These are phyloP conservation scores for Mortierella sp. DNA, from an alignment of 371 early-diverging fungal genomes.

Conservation along the genomic window DNA sequence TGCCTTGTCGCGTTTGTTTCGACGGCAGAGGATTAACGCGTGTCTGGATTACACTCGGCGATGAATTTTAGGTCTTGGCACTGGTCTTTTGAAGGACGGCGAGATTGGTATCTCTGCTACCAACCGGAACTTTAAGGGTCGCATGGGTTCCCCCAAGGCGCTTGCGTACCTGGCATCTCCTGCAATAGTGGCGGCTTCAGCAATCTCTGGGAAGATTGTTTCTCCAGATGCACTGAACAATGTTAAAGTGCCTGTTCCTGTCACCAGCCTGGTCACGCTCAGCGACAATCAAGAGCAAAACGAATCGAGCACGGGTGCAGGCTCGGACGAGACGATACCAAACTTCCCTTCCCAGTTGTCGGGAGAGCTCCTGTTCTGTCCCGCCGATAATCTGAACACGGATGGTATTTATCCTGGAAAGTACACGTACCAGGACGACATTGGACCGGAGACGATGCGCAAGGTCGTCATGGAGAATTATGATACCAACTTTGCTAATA, in stretches of 20 bases:
- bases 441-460: constrained; percentile 88
- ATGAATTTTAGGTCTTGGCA: constrained; percentile 77
- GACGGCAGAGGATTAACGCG: no score
- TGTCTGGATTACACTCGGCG: no score
- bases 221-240: constrained; percentile 62
- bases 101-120: constrained; percentile 97
- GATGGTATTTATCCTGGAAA: constrained; percentile 97
- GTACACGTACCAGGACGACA: constrained; percentile 95
- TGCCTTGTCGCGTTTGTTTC: no score
- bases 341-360: constrained; percentile 80
- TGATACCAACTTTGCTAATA: constrained; percentile 83
- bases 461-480: constrained; percentile 97
- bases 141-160: constrained; percentile 95
- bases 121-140: constrained; percentile 97
- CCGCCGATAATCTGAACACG: constrained; percentile 93
- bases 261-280: constrained; percentile 19
- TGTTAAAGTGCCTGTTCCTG: constrained; percentile 13
- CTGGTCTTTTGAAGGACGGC: constrained; percentile 90
- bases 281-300: constrained; percentile 6
- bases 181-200: constrained; percentile 92
- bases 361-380: constrained; percentile 90
- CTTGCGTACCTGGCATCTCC: constrained; percentile 94
- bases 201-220: constrained; percentile 82
- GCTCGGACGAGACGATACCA: constrained; percentile 57
- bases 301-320: constrained; percentile 8